Conservation (phyloP, 441 rosid species). For the Isatis lusitanica region DNA sequence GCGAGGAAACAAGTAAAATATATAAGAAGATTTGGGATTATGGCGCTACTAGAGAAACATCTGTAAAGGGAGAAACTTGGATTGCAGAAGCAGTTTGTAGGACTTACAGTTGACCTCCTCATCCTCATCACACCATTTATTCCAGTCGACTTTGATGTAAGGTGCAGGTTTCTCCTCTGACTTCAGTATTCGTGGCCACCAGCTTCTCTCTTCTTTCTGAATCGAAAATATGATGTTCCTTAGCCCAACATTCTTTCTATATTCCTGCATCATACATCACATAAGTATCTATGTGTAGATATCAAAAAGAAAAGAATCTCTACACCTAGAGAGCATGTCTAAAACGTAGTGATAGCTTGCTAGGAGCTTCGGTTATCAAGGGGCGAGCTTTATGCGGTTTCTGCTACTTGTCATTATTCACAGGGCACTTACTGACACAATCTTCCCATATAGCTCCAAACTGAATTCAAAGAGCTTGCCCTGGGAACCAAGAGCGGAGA, state of each 20-base stretch:
- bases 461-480: constrained; percentile 66
- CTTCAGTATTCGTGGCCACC: constrained; percentile 89
- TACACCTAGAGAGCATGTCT: background rate
- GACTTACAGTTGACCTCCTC: constrained; percentile 70
- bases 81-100: background rate
- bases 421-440: constrained; percentile 55
- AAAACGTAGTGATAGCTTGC: background rate
- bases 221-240: constrained; percentile 80
- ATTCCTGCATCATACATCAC: constrained; percentile 52
- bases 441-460: constrained; percentile 61
- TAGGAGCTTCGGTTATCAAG: background rate
- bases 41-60: background rate
- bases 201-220: constrained; percentile 80
- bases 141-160: constrained; percentile 97
- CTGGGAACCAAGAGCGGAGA: constrained; percentile 82
- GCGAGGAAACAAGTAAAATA: background rate
- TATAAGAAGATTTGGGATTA: background rate
- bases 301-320: background rate
- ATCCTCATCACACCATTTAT: constrained; percentile 97
- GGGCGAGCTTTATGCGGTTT: background rate
- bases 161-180: constrained; percentile 93
- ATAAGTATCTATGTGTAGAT: background rate
- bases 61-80: background rate
- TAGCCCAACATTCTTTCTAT: constrained; percentile 71
- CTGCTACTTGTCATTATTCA: background rate